Evolutionary conservation across 345 rosid genomes (phyloP), one percentile per base, ranked within the genome.

Genomic region (Linum lewisii): DNA sequence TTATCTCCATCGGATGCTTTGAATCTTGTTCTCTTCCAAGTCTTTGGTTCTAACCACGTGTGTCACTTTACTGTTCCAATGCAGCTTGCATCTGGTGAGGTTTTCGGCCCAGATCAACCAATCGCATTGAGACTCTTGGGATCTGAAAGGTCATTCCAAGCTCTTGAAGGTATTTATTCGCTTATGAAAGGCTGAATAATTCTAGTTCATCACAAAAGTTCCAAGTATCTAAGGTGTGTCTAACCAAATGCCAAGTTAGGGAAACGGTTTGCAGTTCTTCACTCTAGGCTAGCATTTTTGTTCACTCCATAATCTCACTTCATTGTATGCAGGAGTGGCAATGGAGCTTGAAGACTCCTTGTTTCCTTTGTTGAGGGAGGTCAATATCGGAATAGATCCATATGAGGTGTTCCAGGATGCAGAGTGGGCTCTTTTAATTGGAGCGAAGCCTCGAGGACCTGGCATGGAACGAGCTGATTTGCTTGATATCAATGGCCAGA

Each of bases 371-470:
- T 71, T 93, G 84, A 85, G 95, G 76, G 95, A 93, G 73, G 99
- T 93, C 66, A 79, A 72, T 56, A 89, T 93, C 20, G 88, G 99
- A 66, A 87, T 83, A 36, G 61, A 84, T 70, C 78, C 99, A 51
- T 80, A 85, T 47, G 99, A 93, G 61, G 75, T 93, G 56, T 93
- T 87, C 62, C 82, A 87, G 80, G 99, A 93, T 73, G 97, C 79
- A 18, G 89, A 89, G 63, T 93, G 97, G 99, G 97, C 97, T 77
- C 85, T 93, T 63, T 67, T 93, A 60, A 93, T 93, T 49, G 99
- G 97, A 51, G 99, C 99, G 54, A 93, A 89, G 78, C 99, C 99
- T 51, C 90, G 99, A 72, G 99, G 99, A 6, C 99, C 95, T 60
- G 97, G 99, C 62, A 77, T 93, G 88, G 99, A 89, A 71, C 86